Evolutionary conservation across 1,284 basidiomycete genomes (phyloP).

Genomic region (Porodaedalea pini): DNA sequence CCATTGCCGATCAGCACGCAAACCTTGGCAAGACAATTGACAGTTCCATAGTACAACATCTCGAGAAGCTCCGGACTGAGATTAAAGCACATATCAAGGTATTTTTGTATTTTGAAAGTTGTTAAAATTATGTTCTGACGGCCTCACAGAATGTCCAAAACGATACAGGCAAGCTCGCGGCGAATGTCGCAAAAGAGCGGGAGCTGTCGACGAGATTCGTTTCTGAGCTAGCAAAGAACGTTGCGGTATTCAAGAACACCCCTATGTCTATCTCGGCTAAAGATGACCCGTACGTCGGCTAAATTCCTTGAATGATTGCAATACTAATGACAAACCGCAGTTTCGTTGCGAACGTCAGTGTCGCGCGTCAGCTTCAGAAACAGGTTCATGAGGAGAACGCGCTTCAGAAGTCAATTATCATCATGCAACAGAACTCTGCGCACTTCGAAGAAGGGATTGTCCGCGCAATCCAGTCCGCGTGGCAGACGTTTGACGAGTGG

Average conservation of each 20-base stretch:
- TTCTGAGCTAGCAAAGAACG: slow-evolving; percentile 82
- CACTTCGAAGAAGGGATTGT: slow-evolving; percentile 98
- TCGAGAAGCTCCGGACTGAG: slow-evolving; percentile 90
- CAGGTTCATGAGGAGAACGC: slow-evolving; percentile 98
- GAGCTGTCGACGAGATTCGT: slow-evolving; percentile 87
- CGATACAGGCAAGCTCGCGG: slow-evolving; percentile 94
- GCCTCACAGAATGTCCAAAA: slow-evolving; percentile 85
- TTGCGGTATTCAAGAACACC: slow-evolving; percentile 92
- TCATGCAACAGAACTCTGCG: slow-evolving; percentile 97
- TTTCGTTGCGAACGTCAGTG: slow-evolving; percentile 74
- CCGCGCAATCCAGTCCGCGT: slow-evolving; percentile 91
- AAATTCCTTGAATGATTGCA: neutral
- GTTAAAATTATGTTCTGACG: slow-evolving; percentile 3
- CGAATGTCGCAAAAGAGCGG: slow-evolving; percentile 90
- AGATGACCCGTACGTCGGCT: slow-evolving; percentile 73
- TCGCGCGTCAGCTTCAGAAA: slow-evolving; percentile 85
- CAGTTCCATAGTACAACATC: slow-evolving; percentile 95
- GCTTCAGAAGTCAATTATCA: slow-evolving; percentile 97
- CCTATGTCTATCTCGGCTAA: slow-evolving; percentile 84
- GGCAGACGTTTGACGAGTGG: slow-evolving; percentile 98
- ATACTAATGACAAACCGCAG: slow-evolving; percentile 30
- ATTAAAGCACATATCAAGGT: slow-evolving; percentile 98
- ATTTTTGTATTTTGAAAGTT: slow-evolving; percentile 22
- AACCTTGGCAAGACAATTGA: slow-evolving; percentile 96
- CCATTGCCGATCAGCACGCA: slow-evolving; percentile 94